Percentiles rank a stretch among this genome's conserved stretches.
These are phyloP conservation scores for Termitomyces sp. DNA, from an alignment of 768 basidiomycete species.

Conservation along the genomic window DNA sequence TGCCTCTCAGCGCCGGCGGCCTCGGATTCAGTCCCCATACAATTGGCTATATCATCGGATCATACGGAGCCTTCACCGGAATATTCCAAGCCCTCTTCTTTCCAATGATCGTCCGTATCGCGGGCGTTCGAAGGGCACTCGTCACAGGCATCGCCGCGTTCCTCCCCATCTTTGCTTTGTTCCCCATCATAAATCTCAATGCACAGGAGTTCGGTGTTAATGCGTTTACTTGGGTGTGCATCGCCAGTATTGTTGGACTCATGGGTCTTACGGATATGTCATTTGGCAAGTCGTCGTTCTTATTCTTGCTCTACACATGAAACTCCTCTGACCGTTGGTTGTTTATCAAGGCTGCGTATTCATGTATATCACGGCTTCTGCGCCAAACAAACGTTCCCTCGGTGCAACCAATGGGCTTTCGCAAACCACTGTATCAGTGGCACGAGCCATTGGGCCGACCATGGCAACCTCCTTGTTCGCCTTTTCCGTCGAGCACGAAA, in stretches of 20 bases:
- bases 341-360: constrained; percentile 41
- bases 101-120: constrained; percentile 33
- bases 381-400: constrained; percentile 47
- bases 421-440: constrained; percentile 42
- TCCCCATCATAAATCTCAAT: constrained; percentile 42
- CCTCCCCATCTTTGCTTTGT: constrained; percentile 33
- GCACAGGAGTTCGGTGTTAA: constrained; percentile 32
- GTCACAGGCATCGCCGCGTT: constrained; percentile 33
- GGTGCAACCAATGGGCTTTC: constrained; percentile 53
- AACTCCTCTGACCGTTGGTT: not conserved
- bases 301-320: not conserved
- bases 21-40: constrained; percentile 57
- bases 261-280: constrained; percentile 38
- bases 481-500: constrained; percentile 44
- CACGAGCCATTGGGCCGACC: constrained; percentile 50
- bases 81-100: constrained; percentile 38
- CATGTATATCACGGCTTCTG: constrained; percentile 49
- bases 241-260: constrained; percentile 25
- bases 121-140: constrained; percentile 41
- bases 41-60: constrained; percentile 61
- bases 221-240: constrained; percentile 33
- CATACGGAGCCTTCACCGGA: constrained; percentile 38
- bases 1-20: constrained; percentile 63
- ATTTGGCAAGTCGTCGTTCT: constrained; percentile 40
- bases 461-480: constrained; percentile 53